Percentiles rank a stretch among this genome's conserved stretches.
These are phyloP conservation scores for Leccinum brunneo-olivaceum DNA, from an alignment of 1,284 basidiomycete genomes.

Conservation along the genomic window DNA sequence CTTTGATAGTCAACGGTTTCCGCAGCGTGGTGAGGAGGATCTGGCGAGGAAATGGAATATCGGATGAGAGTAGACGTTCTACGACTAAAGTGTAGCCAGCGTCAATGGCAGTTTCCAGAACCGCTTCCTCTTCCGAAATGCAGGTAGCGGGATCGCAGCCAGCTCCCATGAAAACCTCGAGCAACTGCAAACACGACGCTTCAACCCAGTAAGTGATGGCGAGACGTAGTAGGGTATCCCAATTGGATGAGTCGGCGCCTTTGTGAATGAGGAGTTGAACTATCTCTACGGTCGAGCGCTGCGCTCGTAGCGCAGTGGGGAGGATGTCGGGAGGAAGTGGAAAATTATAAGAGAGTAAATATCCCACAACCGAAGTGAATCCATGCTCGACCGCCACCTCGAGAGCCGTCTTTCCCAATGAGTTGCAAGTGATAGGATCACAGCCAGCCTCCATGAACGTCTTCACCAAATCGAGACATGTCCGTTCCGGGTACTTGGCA, in stretches of 20 bases:
- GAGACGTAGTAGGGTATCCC: neutral
- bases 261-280: neutral
- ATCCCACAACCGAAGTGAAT: neutral
- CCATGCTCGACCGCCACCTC: neutral
- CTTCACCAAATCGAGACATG: neutral
- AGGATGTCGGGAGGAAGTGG: neutral
- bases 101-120: neutral
- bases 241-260: neutral
- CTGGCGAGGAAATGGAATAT: neutral
- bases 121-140: neutral
- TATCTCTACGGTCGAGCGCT: neutral
- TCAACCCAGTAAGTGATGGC: neutral
- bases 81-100: neutral
- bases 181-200: neutral
- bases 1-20: neutral
- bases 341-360: neutral
- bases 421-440: neutral
- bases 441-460: neutral
- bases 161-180: neutral
- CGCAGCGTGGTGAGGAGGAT: neutral
- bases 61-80: neutral
- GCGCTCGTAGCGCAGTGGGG: neutral
- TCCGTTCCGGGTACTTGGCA: neutral
- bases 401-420: neutral
- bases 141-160: neutral